Evolutionary conservation across 1,139 yeast genomes (phyloP), one percentile per base, ranked within the genome.

Genomic region (Diutina neorugosa): DNA sequence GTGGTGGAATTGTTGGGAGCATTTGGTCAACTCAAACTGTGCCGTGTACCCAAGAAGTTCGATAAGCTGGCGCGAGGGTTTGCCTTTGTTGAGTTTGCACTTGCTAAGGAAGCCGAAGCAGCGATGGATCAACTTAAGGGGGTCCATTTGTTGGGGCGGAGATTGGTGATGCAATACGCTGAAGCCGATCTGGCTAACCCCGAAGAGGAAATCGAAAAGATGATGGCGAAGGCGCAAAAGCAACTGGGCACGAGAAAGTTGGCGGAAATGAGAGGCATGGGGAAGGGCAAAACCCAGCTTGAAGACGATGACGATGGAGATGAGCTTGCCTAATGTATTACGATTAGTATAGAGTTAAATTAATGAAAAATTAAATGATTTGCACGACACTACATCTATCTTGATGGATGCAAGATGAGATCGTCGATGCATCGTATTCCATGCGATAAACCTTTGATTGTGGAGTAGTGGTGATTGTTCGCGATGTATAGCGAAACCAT

Each of bases 101-200:
- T 94, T 51, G 77, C 89, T 46, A 88, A 90, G 67, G 99, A 93
- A 68, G 98, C 98, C 1, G 96, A 86, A 65, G 82, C 76, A 64
- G 98, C 98, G n/a, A 86, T 93, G 91, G 84, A 84, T 61, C 94
- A 91, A 65, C 78, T 93, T 59, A 87, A 85, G 66, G 98, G 98
- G 57, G 96, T 94, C 2, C 99, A 93, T 78, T 85, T 93, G 69
- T 78, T 93, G 54, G 99, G 99, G 48, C 84, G 99, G 72, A 80
- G 96, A 60, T 74, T 93, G 61, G 96, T 93, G n/a, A 82, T 94
- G 84, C 96, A 93, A 66, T 90, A 78, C 62, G 98, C 98, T 18
- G 86, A 89, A 63, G 81, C 79, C 56, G 96, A 85, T 54, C 79
- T 93, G 43, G 84, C 74, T 48, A 81, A 87, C 66, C 96, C 89